Evolutionary conservation across 371 early-diverging fungal genomes (phyloP), one percentile per base, ranked within the genome.

Genomic region (Neoconidiobolus thromboides): DNA sequence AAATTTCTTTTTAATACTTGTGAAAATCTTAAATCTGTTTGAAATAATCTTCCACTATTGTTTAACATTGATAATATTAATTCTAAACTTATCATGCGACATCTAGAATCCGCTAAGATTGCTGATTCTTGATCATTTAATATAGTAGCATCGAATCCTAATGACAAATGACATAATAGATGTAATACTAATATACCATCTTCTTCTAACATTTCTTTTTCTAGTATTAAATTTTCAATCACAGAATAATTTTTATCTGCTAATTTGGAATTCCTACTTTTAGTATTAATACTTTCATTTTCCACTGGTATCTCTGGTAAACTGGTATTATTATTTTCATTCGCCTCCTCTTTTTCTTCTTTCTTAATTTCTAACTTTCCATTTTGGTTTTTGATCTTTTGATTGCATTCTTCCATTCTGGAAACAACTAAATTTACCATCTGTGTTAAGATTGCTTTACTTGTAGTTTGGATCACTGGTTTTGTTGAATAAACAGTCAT

Each of bases 371-470:
- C 26, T 26, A 26, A 26, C 26, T 26, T 26, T 26, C 26, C 26
- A 26, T 26, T 26, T 26, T 26, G 26, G 40, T 12, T 39, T n/a
- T 50, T 7, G 7, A 44, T 26, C 2, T 41, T 26, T 42, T 61
- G 60, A 50, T 53, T 42, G 40, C 54, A 54, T 43, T 60, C 54
- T 41, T 59, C 43, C 57, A 58, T 69, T 44, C 63, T 73, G 62
- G 52, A 81, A 73, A 52, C 85, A 68, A 55, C 77, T 67, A 63
- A 90, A 83, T 38, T 80, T 2, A 92, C 84, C 85, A 93, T 92
- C 67, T 95, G 93, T 0, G 83, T 83, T 56, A 95, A 68, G 0
- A 90, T 83, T 1, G 85, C 85, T 65, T 92, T 89, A 0, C 93
- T 87, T 15, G 90, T 76, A 49, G 81, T 86, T 71, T 91, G 91